Conservation (phyloP, 164 flowering plant species). For the Warburgia ugandensis region DNA sequence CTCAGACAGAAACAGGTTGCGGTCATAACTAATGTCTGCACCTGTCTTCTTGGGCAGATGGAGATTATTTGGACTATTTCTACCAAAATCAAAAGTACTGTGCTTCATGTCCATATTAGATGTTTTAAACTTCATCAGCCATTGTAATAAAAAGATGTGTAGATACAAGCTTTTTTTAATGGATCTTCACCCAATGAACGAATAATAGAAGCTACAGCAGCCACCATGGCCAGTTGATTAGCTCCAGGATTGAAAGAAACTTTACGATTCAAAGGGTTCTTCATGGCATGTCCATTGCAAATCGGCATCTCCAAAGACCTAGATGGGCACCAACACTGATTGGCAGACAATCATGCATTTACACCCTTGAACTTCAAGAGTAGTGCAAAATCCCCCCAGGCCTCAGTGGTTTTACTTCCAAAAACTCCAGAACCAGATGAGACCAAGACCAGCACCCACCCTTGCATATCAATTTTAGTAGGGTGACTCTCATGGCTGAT, state of each 20-base stretch:
- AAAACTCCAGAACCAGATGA: conserved; percentile 75
- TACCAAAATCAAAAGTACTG: conserved; percentile 30
- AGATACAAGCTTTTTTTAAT: conserved; percentile 52
- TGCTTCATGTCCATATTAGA: conserved; percentile 48
- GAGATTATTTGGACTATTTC: conserved; percentile 11
- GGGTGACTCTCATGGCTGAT: conserved; percentile 22
- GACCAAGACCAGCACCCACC: conserved; percentile 40
- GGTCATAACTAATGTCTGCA: conserved; percentile 12
- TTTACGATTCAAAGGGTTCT: conserved; percentile 15
- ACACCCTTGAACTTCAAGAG: conserved; percentile 62
- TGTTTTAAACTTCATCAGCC: conserved; percentile 76
- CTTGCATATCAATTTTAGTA: conserved; percentile 24
- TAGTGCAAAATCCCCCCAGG: conserved; percentile 67
- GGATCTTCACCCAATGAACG: conserved; percentile 80
- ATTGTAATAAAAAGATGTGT: conserved; percentile 72
- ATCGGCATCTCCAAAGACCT: conserved; percentile 14
- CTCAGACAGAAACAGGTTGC: conserved; percentile 36
- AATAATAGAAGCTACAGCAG: conserved; percentile 61
- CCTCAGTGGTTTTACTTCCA: conserved; percentile 39
- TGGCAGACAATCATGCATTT: conserved; percentile 19
- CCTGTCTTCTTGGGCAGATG: conserved; percentile 4
- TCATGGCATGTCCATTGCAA: conserved; percentile 21
- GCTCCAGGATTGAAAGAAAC: conserved; percentile 20
- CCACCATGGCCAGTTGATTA: conserved; percentile 35
- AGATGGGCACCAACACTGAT: conserved; percentile 68